Conservation (phyloP, 1,139 yeast genomes). For the Pichia sp. region DNA sequence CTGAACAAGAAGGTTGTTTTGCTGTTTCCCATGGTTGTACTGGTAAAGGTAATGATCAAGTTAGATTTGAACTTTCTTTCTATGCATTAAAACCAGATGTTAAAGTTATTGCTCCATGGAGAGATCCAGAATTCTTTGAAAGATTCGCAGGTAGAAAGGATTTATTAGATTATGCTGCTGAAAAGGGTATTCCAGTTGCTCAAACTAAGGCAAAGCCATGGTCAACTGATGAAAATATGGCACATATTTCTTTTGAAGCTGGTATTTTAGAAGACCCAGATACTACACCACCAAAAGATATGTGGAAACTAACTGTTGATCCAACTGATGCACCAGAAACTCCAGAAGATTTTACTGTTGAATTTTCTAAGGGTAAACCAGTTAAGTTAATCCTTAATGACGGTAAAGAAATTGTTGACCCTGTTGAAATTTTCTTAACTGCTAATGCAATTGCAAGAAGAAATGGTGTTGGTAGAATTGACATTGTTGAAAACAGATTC, state of each 20-base stretch:
- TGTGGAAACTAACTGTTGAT: slow-evolving; percentile 98
- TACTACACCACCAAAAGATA: slow-evolving; percentile 97
- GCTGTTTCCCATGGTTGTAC: slow-evolving; percentile 99
- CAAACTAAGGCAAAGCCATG: slow-evolving; percentile 99
- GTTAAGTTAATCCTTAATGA: slow-evolving; percentile 66
- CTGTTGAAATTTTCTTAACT: slow-evolving; percentile 86
- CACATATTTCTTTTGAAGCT: slow-evolving; percentile 97
- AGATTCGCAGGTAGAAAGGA: slow-evolving; percentile 98
- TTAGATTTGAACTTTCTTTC: slow-evolving; percentile 92
- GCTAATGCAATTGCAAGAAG: slow-evolving; percentile 96
- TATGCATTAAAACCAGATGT: slow-evolving; percentile 98
- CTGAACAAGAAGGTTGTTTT: slow-evolving; percentile 95
- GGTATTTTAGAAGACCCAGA: slow-evolving; percentile 98
- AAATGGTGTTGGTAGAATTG: slow-evolving; percentile 99
- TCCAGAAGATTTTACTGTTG: slow-evolving; percentile 84
- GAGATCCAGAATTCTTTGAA: slow-evolving; percentile 90
- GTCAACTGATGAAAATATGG: slow-evolving; percentile 99
- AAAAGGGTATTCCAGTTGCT: slow-evolving; percentile 85
- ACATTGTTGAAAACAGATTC: slow-evolving; percentile 97
- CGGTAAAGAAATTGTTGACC: slow-evolving; percentile 62
- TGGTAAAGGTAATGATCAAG: slow-evolving; percentile 99
- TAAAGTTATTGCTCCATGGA: slow-evolving; percentile 97
- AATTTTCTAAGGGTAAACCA: slow-evolving; percentile 84
- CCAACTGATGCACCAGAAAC: slow-evolving; percentile 90
- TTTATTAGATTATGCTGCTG: slow-evolving; percentile 86